A percentile compares a stretch with the other conserved stretches of the same genome.
These are phyloP conservation scores for Ustulina deusta DNA, from an alignment of 2,329 filamentous ascomycete species.

Conservation along the genomic window DNA sequence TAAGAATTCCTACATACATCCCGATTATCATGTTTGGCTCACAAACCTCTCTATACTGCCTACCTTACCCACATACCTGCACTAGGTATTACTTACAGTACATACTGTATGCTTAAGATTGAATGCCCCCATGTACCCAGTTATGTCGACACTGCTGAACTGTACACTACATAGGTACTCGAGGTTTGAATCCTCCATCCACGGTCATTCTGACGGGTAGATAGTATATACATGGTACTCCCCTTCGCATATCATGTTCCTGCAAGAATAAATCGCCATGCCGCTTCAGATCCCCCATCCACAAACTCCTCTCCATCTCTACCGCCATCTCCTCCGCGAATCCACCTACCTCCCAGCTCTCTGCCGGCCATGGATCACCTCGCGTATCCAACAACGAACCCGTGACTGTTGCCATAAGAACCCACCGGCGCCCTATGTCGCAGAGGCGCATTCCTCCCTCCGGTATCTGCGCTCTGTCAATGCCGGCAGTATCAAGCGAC, in stretches of 20 bases:
- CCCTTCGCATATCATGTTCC: slow-evolving; percentile 2
- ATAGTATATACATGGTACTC: no score
- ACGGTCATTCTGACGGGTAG: no score
- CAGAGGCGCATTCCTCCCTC: slow-evolving; percentile 58
- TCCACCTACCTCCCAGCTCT: slow-evolving; percentile 68
- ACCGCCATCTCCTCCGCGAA: slow-evolving; percentile 71
- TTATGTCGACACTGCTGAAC: no score
- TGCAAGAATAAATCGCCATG: slow-evolving; percentile 44
- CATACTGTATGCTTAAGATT: no score
- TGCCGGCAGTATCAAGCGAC: slow-evolving; percentile 59
- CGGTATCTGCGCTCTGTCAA: slow-evolving; percentile 66
- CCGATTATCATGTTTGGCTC: no score
- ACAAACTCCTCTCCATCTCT: slow-evolving; percentile 58
- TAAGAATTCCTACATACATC: no score
- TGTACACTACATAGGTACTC: no score
- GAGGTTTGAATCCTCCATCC: no score
- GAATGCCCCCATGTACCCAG: no score
- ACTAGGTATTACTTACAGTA: no score
- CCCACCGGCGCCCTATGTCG: slow-evolving; percentile 49
- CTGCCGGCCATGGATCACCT: slow-evolving; percentile 59
- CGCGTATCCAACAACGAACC: slow-evolving; percentile 61
- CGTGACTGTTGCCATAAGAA: slow-evolving; percentile 53
- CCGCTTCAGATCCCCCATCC: slow-evolving; percentile 53
- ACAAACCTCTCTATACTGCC: no score
- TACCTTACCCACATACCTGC: no score